A percentile compares a stretch with the other conserved stretches of the same genome.
phyloP scores from a whole-genome alignment of 305 asterid species.

The Galium porrigens region DNA sequence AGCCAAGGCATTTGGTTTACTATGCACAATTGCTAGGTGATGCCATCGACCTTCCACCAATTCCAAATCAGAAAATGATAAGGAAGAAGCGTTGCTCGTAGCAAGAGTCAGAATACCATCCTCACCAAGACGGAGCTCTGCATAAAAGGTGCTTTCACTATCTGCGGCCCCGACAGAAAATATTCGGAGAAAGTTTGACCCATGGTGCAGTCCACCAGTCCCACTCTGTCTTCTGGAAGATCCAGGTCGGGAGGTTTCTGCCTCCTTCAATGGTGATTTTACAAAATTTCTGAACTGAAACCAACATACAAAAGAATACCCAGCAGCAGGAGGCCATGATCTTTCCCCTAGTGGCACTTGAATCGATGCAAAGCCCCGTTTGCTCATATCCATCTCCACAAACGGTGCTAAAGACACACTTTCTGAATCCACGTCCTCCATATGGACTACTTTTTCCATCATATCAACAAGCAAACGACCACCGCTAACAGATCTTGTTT shows the following conservation, averaged over 20 bases:
- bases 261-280: slow-evolving; percentile 48
- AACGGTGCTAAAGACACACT: slow-evolving; percentile 89
- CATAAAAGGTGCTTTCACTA: slow-evolving; percentile 50
- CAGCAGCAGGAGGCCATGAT: slow-evolving; percentile 99
- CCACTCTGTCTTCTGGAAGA: slow-evolving; percentile 35
- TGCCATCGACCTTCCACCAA: slow-evolving; percentile 98
- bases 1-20: slow-evolving; percentile 99
- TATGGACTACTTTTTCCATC: slow-evolving; percentile 78
- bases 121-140: slow-evolving; percentile 76
- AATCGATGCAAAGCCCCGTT: slow-evolving; percentile 80
- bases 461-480: slow-evolving; percentile 73
- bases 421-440: slow-evolving; percentile 62
- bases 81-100: slow-evolving; percentile 82
- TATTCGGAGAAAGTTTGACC: slow-evolving; percentile 46
- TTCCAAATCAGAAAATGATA: slow-evolving; percentile 79
- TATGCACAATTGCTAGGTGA: slow-evolving; percentile 96
- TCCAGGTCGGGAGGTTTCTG: slow-evolving; percentile 53
- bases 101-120: slow-evolving; percentile 84
- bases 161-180: slow-evolving; percentile 90
- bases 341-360: slow-evolving; percentile 99
- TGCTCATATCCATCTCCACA: slow-evolving; percentile 93
- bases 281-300: slow-evolving; percentile 69
- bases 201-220: slow-evolving; percentile 37
- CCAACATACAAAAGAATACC: slow-evolving; percentile 97
- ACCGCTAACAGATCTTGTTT: slow-evolving; percentile 49